Conservation (phyloP, 768 basidiomycete species). For the Trametes villosa region DNA sequence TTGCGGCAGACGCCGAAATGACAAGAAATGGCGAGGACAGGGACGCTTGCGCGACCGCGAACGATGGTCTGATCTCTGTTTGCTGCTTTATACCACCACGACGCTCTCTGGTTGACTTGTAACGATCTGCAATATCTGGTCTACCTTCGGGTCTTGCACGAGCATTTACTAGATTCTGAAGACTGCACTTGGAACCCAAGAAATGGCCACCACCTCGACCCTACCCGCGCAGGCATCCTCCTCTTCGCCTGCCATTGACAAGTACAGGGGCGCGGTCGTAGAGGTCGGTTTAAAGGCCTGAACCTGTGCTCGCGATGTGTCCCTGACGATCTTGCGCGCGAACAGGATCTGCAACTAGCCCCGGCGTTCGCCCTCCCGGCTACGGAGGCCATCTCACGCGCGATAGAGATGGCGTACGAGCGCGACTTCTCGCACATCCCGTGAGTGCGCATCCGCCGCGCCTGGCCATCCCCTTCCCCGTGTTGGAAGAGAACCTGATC, state of each 20-base stretch:
- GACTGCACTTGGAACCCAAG: not conserved
- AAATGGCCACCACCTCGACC: conserved; percentile 6
- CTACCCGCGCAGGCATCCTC: conserved; percentile 1
- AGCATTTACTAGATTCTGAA: too few species aligned
- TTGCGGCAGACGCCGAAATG: conserved; percentile 1
- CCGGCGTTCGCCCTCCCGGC: conserved; percentile 85
- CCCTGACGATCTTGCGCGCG: not conserved
- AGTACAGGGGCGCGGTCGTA: conserved; percentile 89
- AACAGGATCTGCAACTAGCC: conserved; percentile 78
- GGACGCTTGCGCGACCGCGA: conserved; percentile 13
- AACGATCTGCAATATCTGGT: not conserved
- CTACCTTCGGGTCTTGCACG: not conserved
- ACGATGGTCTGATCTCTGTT: conserved; percentile 19
- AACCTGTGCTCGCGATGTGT: not conserved
- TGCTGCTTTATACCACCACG: conserved; percentile 5
- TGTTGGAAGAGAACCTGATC: not conserved
- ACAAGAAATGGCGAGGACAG: conserved; percentile 5
- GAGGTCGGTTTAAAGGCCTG: conserved; percentile 55
- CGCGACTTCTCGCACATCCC: conserved; percentile 94
- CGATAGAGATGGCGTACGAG: conserved; percentile 89
- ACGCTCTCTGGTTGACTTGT: not conserved
- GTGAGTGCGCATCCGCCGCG: conserved; percentile 46
- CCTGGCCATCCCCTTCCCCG: not conserved
- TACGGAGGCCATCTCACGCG: conserved; percentile 70
- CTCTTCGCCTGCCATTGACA: conserved; percentile 40